A percentile compares a stretch with the other conserved stretches of the same genome.
Evolutionary conservation across 2,329 filamentous ascomycete genomes (phyloP).

Genomic region (Ramularia endophylla): DNA sequence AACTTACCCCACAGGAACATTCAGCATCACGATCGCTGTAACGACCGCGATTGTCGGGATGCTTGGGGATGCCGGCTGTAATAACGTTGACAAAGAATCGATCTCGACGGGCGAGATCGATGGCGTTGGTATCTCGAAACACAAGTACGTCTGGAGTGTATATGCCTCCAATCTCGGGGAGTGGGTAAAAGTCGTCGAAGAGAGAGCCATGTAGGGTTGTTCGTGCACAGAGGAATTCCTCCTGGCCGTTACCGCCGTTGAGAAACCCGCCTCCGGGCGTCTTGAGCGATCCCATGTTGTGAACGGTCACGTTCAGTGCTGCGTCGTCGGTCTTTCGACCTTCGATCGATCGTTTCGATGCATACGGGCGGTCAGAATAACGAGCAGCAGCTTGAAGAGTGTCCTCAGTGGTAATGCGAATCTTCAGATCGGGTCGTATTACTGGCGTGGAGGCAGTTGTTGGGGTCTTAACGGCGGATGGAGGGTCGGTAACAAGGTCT

Average conservation of each 20-base stretch:
- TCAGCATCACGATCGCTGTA: conserved; percentile 27
- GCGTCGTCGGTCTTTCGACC: conserved; percentile 20
- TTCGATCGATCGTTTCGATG: conserved; percentile 14
- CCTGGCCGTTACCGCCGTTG: conserved; percentile 54
- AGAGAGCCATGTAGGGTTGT: conserved; percentile 56
- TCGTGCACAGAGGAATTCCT: conserved; percentile 57
- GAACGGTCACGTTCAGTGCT: conserved; percentile 44
- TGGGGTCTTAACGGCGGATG: conserved; percentile 18
- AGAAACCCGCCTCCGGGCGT: conserved; percentile 57
- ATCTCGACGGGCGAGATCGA: conserved; percentile 42
- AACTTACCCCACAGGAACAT: conserved; percentile 35
- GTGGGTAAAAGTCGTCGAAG: conserved; percentile 52
- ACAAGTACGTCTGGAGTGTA: conserved; percentile 56
- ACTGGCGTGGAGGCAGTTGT: conserved; percentile 8
- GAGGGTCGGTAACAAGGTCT: conserved; percentile 43
- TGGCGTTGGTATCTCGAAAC: conserved; percentile 42
- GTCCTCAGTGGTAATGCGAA: conserved; percentile 47
- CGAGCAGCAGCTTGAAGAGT: conserved; percentile 47
- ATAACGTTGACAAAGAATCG: conserved; percentile 56
- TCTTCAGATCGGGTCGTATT: conserved; percentile 24
- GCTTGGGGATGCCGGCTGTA: conserved; percentile 53
- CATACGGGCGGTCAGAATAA: conserved; percentile 20
- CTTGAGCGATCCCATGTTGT: conserved; percentile 61
- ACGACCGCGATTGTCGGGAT: conserved; percentile 46
- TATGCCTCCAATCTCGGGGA: conserved; percentile 53